Evolutionary conservation across 495 filamentous ascomycete species (phyloP).

Genomic region (Neurospora sp.): DNA sequence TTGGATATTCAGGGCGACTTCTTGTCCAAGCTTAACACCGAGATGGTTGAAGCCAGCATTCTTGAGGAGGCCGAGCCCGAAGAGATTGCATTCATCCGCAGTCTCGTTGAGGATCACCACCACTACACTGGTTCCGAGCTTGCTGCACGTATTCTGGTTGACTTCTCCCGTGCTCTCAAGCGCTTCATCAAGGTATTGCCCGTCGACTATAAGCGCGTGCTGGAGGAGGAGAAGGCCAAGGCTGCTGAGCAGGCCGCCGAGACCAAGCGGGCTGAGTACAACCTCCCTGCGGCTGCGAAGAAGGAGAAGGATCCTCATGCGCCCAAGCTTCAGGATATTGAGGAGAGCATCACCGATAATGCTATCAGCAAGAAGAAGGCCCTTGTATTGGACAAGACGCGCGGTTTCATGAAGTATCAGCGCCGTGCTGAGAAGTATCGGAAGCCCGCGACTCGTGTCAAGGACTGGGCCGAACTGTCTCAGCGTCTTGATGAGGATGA

Average conservation of each 20-base stretch:
- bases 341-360: constrained; percentile 80
- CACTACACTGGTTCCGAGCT: constrained; percentile 98
- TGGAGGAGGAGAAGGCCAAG: constrained; percentile 78
- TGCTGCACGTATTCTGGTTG: constrained; percentile 89
- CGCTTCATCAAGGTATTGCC: constrained; percentile 93
- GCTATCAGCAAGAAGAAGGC: constrained; percentile 92
- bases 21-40: constrained; percentile 87
- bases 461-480: constrained; percentile 93
- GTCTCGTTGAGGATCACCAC: constrained; percentile 95
- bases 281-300: constrained; percentile 58
- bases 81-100: constrained; percentile 89
- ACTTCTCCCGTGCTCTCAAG: constrained; percentile 88
- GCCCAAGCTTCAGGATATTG: constrained; percentile 81
- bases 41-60: constrained; percentile 92
- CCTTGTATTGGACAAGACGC: constrained; percentile 93
- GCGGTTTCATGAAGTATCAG: constrained; percentile 98
- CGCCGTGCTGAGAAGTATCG: constrained; percentile 94
- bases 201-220: constrained; percentile 93
- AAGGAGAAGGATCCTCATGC: constrained; percentile 61
- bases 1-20: constrained; percentile 91
- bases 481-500: constrained; percentile 88
- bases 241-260: constrained; percentile 71
- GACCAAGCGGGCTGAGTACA: constrained; percentile 71
- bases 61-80: constrained; percentile 64
- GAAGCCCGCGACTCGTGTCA: constrained; percentile 70